These are phyloP conservation scores for Globisporangium yorkense DNA, from an alignment of 352 stramenopile species.

Conservation along the genomic window DNA sequence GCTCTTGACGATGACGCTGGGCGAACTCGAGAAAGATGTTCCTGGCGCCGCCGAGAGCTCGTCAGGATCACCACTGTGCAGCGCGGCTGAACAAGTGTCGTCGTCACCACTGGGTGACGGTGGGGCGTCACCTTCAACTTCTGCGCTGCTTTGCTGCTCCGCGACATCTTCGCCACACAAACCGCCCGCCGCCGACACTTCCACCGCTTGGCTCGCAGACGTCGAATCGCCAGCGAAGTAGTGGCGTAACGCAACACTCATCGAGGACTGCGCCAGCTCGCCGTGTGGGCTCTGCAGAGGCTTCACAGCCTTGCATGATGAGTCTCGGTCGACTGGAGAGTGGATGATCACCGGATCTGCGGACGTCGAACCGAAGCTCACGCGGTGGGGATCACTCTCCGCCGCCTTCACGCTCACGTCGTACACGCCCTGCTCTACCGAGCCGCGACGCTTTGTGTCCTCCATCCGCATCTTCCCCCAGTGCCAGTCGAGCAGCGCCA, in stretches of 20 bases:
- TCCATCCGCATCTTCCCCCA: constrained; percentile 55
- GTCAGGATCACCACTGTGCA: neutral
- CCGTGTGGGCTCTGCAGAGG: constrained; percentile 30
- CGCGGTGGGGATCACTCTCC: neutral
- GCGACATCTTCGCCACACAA: neutral
- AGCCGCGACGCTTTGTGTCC: constrained; percentile 9
- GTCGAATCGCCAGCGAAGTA: constrained; percentile 40
- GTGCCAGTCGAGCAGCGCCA: constrained; percentile 84
- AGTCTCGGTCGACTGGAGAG: neutral
- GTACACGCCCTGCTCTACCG: constrained; percentile 14
- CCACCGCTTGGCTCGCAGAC: neutral
- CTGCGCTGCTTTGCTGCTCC: neutral
- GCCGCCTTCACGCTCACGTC: neutral
- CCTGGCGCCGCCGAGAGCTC: neutral
- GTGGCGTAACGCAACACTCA: constrained; percentile 44
- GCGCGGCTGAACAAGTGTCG: neutral
- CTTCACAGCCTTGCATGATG: neutral
- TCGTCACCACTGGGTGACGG: neutral
- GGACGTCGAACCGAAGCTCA: constrained; percentile 9
- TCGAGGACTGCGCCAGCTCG: constrained; percentile 44
- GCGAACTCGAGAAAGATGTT: neutral
- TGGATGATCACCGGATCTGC: constrained; percentile 17
- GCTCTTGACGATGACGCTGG: constrained; percentile 18
- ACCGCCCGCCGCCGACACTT: constrained; percentile 2
- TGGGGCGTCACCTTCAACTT: neutral